Conservation (phyloP, 352 stramenopile genomes). For the Blastocystis sp. region DNA sequence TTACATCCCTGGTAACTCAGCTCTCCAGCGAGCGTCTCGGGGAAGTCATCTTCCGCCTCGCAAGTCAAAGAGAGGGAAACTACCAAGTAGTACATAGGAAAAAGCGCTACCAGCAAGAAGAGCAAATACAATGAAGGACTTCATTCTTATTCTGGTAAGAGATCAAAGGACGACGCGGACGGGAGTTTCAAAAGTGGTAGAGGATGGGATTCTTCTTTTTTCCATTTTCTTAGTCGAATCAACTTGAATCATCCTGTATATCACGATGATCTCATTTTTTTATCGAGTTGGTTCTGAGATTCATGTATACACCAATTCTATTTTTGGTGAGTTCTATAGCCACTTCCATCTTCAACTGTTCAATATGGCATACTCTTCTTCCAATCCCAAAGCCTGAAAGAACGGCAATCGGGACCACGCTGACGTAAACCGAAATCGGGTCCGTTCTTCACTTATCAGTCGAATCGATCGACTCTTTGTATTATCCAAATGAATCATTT, state of each 20-base stretch:
- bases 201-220: too few species aligned
- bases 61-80: background rate
- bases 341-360: too few species aligned
- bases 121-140: background rate
- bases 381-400: too few species aligned
- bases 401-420: background rate
- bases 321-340: too few species aligned
- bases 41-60: background rate
- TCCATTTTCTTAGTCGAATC: too few species aligned
- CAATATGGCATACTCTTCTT: too few species aligned
- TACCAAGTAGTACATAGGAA: background rate
- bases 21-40: background rate
- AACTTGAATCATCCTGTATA: too few species aligned
- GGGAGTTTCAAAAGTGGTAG: constrained; percentile 40
- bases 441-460: background rate
- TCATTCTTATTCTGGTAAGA: constrained; percentile 5
- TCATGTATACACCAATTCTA: too few species aligned
- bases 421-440: background rate
- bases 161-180: background rate
- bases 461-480: too few species aligned
- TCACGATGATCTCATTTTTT: too few species aligned
- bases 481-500: constrained; percentile 55
- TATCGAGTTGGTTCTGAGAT: too few species aligned
- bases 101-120: background rate
- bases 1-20: background rate